phyloP scores from a whole-genome alignment of 208 protist species.

The Porcisia deanei region DNA sequence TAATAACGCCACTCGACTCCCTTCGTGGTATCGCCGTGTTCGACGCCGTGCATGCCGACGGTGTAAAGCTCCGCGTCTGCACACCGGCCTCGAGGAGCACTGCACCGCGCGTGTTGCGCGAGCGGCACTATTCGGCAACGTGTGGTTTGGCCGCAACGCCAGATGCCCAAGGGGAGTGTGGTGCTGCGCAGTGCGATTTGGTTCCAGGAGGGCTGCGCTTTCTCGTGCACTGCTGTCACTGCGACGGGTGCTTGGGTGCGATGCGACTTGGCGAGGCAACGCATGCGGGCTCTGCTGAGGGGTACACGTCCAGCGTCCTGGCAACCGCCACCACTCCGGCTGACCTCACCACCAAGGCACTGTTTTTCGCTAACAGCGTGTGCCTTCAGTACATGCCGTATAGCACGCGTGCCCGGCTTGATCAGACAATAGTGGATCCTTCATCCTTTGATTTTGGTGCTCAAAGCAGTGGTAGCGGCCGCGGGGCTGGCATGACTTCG shows the following conservation, averaged over 20 bases:
- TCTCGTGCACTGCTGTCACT: conserved; percentile 58
- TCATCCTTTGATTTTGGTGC: neutral
- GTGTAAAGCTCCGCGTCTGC: conserved; percentile 40
- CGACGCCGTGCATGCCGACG: conserved; percentile 37
- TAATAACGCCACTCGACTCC: conserved; percentile 27
- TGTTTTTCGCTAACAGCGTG: conserved; percentile 70
- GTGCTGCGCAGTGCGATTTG: neutral
- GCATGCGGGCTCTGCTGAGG: neutral
- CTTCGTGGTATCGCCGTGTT: conserved; percentile 69
- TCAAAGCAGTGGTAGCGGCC: neutral
- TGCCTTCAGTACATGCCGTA: conserved; percentile 54
- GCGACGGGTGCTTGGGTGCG: conserved; percentile 65
- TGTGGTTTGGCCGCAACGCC: neutral
- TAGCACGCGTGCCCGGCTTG: conserved; percentile 17
- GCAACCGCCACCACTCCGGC: neutral
- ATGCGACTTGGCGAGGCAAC: conserved; percentile 23
- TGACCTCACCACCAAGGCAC: neutral
- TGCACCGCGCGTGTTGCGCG: neutral
- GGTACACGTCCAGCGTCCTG: neutral
- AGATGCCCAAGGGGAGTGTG: neutral
- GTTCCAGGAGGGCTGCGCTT: conserved; percentile 22
- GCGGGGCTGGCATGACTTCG: neutral
- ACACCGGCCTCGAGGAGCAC: conserved; percentile 5
- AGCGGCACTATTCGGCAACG: neutral
- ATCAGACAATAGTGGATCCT: conserved; percentile 20